A percentile compares a stretch with the other conserved stretches of the same genome.
These are phyloP conservation scores for Cryptococcus floricola DNA, from an alignment of 1,284 basidiomycete species.

Conservation along the genomic window DNA sequence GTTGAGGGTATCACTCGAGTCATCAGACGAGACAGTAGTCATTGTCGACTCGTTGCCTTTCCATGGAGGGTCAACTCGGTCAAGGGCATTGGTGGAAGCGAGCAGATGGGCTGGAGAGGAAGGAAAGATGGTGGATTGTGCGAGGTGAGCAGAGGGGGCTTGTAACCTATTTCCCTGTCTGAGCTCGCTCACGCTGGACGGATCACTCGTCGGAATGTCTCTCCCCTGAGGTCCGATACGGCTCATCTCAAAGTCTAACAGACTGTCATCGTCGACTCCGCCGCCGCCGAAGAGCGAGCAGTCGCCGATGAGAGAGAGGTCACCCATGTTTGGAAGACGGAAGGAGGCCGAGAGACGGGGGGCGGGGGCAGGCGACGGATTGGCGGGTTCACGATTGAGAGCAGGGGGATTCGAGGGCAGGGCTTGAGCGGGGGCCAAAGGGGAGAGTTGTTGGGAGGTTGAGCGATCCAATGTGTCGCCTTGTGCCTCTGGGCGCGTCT, in stretches of 20 bases:
- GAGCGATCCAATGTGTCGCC: background rate
- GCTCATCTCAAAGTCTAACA: conserved; percentile 8
- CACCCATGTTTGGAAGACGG: conserved; percentile 9
- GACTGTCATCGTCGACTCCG: conserved; percentile 10
- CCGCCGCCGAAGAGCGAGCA: conserved; percentile 12
- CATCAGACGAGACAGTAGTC: background rate
- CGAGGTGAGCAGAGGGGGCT: background rate
- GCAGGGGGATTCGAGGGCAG: background rate
- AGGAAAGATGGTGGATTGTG: conserved; percentile 18
- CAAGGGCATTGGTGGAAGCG: conserved; percentile 13
- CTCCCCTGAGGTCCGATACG: conserved; percentile 4
- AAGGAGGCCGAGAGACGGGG: conserved; percentile 12
- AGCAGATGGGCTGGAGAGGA: conserved; percentile 20
- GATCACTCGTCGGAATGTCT: background rate
- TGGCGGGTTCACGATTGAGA: background rate
- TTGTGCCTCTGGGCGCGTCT: background rate
- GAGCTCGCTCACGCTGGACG: background rate
- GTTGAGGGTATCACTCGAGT: background rate
- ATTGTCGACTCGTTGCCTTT: conserved; percentile 1
- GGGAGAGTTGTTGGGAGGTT: background rate
- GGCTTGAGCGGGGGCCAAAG: background rate
- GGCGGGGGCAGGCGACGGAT: background rate
- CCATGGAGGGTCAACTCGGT: conserved; percentile 14
- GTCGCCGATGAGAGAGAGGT: conserved; percentile 11
- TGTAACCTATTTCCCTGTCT: too few relatives aligned